Evolutionary conservation across 2,329 filamentous ascomycete species (phyloP).

Genomic region (Scopulariopsis brevicaulis): DNA sequence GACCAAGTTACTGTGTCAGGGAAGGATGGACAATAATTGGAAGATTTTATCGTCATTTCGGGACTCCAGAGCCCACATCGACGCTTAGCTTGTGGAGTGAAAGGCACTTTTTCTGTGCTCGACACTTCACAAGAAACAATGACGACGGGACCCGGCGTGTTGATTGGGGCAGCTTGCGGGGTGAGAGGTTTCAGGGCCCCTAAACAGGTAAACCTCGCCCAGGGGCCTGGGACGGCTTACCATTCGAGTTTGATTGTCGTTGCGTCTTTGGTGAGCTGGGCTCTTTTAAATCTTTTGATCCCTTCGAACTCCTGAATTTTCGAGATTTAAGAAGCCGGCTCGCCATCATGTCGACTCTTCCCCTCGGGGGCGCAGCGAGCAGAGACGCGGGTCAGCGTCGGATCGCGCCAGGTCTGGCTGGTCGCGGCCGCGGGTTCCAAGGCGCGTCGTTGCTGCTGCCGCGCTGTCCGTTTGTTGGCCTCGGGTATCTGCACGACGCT

Average conservation of each 20-base stretch:
- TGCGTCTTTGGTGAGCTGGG: not conserved
- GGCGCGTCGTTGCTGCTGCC: not conserved
- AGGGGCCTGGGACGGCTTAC: not conserved
- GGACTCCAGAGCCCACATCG: not conserved
- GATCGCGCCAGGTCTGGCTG: not conserved
- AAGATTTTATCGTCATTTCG: not conserved
- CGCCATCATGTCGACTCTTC: not conserved
- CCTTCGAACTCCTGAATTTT: slow-evolving; percentile 2
- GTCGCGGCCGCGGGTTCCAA: not conserved
- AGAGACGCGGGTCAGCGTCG: not conserved
- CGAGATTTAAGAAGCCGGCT: slow-evolving; percentile 3
- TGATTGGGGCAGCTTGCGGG: not conserved
- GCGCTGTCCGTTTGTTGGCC: not conserved
- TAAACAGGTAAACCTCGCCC: not conserved
- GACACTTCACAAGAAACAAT: not conserved
- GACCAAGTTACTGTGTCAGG: not conserved
- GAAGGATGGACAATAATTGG: not conserved
- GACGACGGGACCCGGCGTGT: not conserved
- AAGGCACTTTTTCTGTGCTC: not conserved
- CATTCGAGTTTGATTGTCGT: not conserved
- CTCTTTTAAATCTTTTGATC: not conserved
- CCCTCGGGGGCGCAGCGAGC: not conserved
- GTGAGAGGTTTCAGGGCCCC: not conserved
- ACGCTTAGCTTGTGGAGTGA: not conserved
- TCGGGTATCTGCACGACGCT: not conserved